Evolutionary conservation across 2,329 filamentous ascomycete genomes (phyloP).

Genomic region (Paecilomyces sp.): DNA sequence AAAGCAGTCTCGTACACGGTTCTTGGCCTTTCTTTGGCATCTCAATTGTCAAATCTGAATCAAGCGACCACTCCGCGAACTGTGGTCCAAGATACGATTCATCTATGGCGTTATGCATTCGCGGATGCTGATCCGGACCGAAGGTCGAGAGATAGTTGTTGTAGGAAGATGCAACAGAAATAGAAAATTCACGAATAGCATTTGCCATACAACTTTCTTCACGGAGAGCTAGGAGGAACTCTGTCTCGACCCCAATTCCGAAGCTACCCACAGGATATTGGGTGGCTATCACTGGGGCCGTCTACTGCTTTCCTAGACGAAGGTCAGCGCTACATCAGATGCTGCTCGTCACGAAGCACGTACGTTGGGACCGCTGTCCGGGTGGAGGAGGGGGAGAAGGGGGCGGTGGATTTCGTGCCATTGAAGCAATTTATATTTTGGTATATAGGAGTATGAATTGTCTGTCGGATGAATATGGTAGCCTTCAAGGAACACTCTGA

Average conservation of each 20-base stretch:
- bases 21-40: conserved; percentile 2
- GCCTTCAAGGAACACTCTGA: background rate
- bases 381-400: background rate
- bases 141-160: no score
- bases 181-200: no score
- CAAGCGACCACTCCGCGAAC: conserved; percentile 5
- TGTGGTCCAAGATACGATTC: conserved; percentile 2
- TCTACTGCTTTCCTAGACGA: background rate
- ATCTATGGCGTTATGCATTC: no score
- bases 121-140: no score
- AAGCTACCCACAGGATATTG: conserved; percentile 2
- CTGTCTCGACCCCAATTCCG: no score
- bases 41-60: conserved; percentile 3
- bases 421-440: background rate
- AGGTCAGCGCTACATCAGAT: background rate
- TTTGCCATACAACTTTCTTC: no score
- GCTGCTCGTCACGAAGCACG: background rate
- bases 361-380: background rate
- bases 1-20: conserved; percentile 1
- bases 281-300: background rate
- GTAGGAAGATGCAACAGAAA: no score
- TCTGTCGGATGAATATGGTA: background rate
- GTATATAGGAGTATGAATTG: background rate
- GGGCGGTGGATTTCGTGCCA: background rate
- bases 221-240: no score